phyloP scores from a whole-genome alignment of 1,284 basidiomycete genomes.

The Peniophora sp. region DNA sequence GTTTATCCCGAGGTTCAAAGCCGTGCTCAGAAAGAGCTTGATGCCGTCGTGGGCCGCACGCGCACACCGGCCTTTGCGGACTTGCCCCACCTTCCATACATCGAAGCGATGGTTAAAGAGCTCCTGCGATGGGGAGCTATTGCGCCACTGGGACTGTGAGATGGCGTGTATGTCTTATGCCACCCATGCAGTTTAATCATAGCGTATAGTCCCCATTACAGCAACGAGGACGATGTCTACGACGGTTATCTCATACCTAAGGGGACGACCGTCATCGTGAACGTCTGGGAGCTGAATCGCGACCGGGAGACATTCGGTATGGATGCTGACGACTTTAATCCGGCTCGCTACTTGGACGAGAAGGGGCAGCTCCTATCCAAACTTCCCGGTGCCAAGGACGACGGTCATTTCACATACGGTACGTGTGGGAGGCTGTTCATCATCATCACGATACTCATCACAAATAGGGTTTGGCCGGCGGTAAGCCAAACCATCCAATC shows the following conservation, averaged over 20 bases:
- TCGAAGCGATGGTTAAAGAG: slow-evolving; percentile 23
- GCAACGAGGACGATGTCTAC: slow-evolving; percentile 16
- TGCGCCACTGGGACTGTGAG: slow-evolving; percentile 10
- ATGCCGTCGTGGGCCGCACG: slow-evolving; percentile 20
- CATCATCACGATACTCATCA: too few relatives aligned
- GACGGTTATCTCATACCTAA: slow-evolving; percentile 16
- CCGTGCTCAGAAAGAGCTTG: slow-evolving; percentile 22
- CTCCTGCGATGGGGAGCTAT: slow-evolving; percentile 20
- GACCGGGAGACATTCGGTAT: slow-evolving; percentile 14
- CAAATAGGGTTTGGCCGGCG: too few relatives aligned
- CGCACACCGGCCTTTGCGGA: slow-evolving; percentile 24
- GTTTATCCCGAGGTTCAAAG: slow-evolving; percentile 19
- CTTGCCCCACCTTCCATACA: slow-evolving; percentile 18
- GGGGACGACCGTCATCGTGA: slow-evolving; percentile 15
- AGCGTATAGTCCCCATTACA: slow-evolving; percentile 12
- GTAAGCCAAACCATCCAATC: too few relatives aligned
- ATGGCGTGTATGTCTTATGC: too few relatives aligned
- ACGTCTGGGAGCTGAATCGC: slow-evolving; percentile 13
- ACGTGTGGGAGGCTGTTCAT: slow-evolving; percentile 2
- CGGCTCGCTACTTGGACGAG: slow-evolving; percentile 14
- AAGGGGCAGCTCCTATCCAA: neutral
- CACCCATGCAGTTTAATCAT: slow-evolving; percentile 1
- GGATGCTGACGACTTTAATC: slow-evolving; percentile 15
- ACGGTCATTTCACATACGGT: slow-evolving; percentile 4
- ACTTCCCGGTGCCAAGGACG: neutral